These are phyloP conservation scores for Lepiota venenata DNA, from an alignment of 768 basidiomycete species.

Conservation along the genomic window DNA sequence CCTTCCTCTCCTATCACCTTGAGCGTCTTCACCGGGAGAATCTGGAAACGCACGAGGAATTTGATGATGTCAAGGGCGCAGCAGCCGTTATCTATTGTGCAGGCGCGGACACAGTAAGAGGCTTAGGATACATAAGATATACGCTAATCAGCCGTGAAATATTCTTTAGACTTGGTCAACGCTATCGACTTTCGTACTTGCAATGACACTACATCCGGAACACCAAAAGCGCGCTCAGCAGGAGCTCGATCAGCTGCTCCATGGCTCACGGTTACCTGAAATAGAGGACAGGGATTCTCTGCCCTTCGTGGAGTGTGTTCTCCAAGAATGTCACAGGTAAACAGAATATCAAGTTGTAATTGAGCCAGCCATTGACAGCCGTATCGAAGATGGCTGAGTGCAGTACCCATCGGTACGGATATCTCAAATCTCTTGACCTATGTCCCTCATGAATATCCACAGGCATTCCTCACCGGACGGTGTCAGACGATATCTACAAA, in stretches of 20 bases:
- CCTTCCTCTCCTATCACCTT: slow-evolving; percentile 50
- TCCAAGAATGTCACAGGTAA: slow-evolving; percentile 56
- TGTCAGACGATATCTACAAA: slow-evolving; percentile 60
- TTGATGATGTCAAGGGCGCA: slow-evolving; percentile 70
- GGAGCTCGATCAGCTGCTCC: slow-evolving; percentile 64
- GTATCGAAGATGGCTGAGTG: not conserved
- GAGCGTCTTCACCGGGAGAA: slow-evolving; percentile 33
- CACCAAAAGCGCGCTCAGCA: slow-evolving; percentile 53
- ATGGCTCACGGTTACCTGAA: slow-evolving; percentile 51
- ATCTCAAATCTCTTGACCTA: not conserved
- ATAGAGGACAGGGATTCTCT: slow-evolving; percentile 51
- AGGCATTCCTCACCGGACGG: slow-evolving; percentile 64
- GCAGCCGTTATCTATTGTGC: slow-evolving; percentile 77
- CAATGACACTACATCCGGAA: slow-evolving; percentile 60
- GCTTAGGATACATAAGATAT: not conserved
- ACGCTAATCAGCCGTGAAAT: not conserved
- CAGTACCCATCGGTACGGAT: not conserved
- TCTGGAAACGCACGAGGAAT: slow-evolving; percentile 27
- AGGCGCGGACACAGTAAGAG: slow-evolving; percentile 59
- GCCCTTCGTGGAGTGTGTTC: slow-evolving; percentile 55
- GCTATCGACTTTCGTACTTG: slow-evolving; percentile 59
- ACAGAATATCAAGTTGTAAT: slow-evolving; percentile 51
- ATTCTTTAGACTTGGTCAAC: slow-evolving; percentile 46
- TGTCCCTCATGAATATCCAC: not conserved
- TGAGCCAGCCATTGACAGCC: slow-evolving; percentile 11